A percentile compares a stretch with the other conserved stretches of the same genome.
phyloP scores from a whole-genome alignment of 768 basidiomycete genomes.

The Xerocomus spinulosus region DNA sequence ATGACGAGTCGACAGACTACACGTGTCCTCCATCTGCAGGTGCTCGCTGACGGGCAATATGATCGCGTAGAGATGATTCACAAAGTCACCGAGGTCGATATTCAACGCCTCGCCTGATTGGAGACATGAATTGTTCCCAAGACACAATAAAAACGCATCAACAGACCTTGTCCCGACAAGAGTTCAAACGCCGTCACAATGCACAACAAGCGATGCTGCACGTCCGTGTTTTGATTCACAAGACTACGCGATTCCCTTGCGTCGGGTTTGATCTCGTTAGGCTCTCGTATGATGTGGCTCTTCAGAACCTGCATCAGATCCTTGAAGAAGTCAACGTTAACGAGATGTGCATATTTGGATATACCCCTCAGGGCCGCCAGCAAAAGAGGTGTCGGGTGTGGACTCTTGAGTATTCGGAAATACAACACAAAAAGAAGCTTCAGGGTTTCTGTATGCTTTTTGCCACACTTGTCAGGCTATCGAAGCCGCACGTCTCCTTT shows the following conservation, averaged over 20 bases:
- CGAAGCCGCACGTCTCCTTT: slow-evolving; percentile 7
- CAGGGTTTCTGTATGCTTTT: slow-evolving; percentile 96
- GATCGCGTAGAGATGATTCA: slow-evolving; percentile 76
- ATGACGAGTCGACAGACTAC: slow-evolving; percentile 24
- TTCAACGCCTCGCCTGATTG: slow-evolving; percentile 88
- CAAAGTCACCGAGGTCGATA: slow-evolving; percentile 89
- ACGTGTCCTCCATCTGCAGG: slow-evolving; percentile 56
- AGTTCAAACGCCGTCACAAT: slow-evolving; percentile 98
- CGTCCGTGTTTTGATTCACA: slow-evolving; percentile 34
- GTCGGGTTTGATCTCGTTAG: slow-evolving; percentile 38
- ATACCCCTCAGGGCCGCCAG: slow-evolving; percentile 89
- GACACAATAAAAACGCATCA: slow-evolving; percentile 1
- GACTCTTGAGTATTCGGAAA: slow-evolving; percentile 90
- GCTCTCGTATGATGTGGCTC: slow-evolving; percentile 58
- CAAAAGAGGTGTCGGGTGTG: slow-evolving; percentile 71
- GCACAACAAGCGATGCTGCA: slow-evolving; percentile 68
- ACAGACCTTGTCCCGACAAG: slow-evolving; percentile 86
- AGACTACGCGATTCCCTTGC: slow-evolving; percentile 28
- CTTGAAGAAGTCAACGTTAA: slow-evolving; percentile 98
- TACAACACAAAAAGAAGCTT: slow-evolving; percentile 97
- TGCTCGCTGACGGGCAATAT: slow-evolving; percentile 70
- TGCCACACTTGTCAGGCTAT: slow-evolving; percentile 19
- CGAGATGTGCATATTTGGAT: slow-evolving; percentile 89
- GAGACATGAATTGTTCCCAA: slow-evolving; percentile 4
- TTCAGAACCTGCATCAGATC: slow-evolving; percentile 88